These are phyloP conservation scores for Pleurotus eryngii DNA, from an alignment of 768 basidiomycete species.

Conservation along the genomic window DNA sequence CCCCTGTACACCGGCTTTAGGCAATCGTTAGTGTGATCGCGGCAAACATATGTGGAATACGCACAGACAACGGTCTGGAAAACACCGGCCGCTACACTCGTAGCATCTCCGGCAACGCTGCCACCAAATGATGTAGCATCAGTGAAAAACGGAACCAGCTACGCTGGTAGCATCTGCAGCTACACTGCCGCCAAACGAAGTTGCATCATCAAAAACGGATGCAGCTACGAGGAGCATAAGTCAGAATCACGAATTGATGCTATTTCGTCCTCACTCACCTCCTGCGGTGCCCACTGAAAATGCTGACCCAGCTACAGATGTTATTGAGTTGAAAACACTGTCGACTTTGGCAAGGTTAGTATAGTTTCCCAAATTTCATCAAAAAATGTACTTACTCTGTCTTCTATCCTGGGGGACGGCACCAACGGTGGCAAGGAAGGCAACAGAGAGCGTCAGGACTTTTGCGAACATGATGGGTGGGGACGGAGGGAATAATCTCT, in stretches of 20 bases:
- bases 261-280: not conserved
- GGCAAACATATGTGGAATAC: not conserved
- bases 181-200: conserved; percentile 22
- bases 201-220: conserved; percentile 19
- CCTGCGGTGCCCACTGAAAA: conserved; percentile 29
- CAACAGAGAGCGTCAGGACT: conserved; percentile 34
- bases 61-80: conserved; percentile 42
- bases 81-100: conserved; percentile 27
- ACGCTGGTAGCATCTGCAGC: conserved; percentile 2
- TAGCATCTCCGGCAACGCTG: conserved; percentile 25
- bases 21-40: conserved; percentile 19
- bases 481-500: no score
- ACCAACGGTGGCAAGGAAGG: conserved; percentile 34
- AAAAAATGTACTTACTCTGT: conserved; percentile 32
- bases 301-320: conserved; percentile 33
- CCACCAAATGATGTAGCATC: conserved; percentile 24
- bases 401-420: conserved; percentile 36
- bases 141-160: conserved; percentile 17
- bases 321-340: conserved; percentile 35
- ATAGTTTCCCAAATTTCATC: not conserved
- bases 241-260: not conserved
- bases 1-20: conserved; percentile 49
- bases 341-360: conserved; percentile 23
- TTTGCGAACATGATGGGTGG: conserved; percentile 22
- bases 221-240: conserved; percentile 9